These are phyloP conservation scores for Hypsizygus marmoreus DNA, from an alignment of 768 basidiomycete species.

Conservation along the genomic window DNA sequence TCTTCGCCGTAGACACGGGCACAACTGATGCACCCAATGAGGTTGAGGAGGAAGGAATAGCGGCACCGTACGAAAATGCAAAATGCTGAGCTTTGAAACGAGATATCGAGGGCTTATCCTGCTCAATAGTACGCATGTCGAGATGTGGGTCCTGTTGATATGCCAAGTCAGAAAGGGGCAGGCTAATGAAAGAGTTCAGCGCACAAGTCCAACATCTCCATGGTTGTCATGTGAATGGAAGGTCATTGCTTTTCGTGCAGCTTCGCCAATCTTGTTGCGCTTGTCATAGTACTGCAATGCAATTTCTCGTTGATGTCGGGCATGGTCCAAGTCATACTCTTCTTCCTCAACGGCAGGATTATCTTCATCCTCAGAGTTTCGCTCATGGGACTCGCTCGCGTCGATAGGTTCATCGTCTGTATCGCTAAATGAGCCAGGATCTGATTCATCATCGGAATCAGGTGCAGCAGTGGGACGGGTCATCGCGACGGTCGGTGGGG, in stretches of 20 bases:
- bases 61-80: slow-evolving; percentile 48
- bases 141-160: slow-evolving; percentile 40
- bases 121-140: slow-evolving; percentile 41
- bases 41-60: slow-evolving; percentile 34
- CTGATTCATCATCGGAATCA: slow-evolving; percentile 77
- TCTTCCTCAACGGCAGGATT: slow-evolving; percentile 43
- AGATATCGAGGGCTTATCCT: slow-evolving; percentile 55
- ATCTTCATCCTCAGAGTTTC: slow-evolving; percentile 38
- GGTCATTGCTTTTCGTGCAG: slow-evolving; percentile 52
- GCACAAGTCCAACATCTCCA: slow-evolving; percentile 46
- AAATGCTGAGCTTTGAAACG: slow-evolving; percentile 65
- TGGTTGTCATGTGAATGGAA: slow-evolving; percentile 44
- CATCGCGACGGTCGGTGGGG: slow-evolving; percentile 20
- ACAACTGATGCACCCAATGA: slow-evolving; percentile 45
- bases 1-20: slow-evolving; percentile 46
- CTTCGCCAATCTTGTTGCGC: slow-evolving; percentile 55
- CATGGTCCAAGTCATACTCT: slow-evolving; percentile 59
- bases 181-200: slow-evolving; percentile 1
- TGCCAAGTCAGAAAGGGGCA: slow-evolving; percentile 4
- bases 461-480: slow-evolving; percentile 18
- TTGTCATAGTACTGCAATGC: slow-evolving; percentile 70
- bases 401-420: slow-evolving; percentile 21
- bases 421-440: slow-evolving; percentile 29
- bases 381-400: not conserved
- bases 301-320: slow-evolving; percentile 73